Percentiles rank a stretch among this genome's conserved stretches.
phyloP scores from a whole-genome alignment of 2,329 filamentous ascomycete genomes.

The Paecilomyces sp. region DNA sequence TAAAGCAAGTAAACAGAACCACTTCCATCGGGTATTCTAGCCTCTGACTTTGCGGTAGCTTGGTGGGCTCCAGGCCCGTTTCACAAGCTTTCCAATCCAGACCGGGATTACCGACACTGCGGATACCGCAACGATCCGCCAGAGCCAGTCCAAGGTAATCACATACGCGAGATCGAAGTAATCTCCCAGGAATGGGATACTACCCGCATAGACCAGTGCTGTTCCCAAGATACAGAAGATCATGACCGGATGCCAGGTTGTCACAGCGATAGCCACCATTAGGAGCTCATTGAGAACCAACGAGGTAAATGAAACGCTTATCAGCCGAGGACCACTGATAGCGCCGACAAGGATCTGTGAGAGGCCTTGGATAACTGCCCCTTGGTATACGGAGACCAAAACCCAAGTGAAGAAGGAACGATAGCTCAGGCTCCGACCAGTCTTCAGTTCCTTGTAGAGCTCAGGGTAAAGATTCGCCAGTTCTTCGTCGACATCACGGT shows the following conservation, averaged over 20 bases:
- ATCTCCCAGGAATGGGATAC: slow-evolving; percentile 75
- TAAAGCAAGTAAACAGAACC: neutral
- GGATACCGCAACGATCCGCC: slow-evolving; percentile 75
- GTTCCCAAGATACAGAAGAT: slow-evolving; percentile 78
- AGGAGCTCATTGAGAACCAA: slow-evolving; percentile 89
- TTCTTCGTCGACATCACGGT: slow-evolving; percentile 90
- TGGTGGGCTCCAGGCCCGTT: slow-evolving; percentile 78
- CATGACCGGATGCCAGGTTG: slow-evolving; percentile 95
- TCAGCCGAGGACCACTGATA: slow-evolving; percentile 61
- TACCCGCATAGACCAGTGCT: slow-evolving; percentile 69
- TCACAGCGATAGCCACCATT: slow-evolving; percentile 96
- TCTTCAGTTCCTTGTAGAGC: slow-evolving; percentile 94
- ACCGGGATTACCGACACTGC: slow-evolving; percentile 78
- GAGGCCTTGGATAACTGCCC: slow-evolving; percentile 89
- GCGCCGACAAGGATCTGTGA: slow-evolving; percentile 79
- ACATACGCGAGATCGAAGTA: slow-evolving; percentile 86
- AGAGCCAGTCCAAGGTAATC: slow-evolving; percentile 72
- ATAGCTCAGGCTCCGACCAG: slow-evolving; percentile 79
- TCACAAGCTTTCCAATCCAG: slow-evolving; percentile 78
- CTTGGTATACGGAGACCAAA: slow-evolving; percentile 89
- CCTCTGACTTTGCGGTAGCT: slow-evolving; percentile 81
- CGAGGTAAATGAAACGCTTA: slow-evolving; percentile 84
- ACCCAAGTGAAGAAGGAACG: slow-evolving; percentile 97
- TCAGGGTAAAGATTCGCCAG: slow-evolving; percentile 94
- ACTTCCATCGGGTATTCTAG: slow-evolving; percentile 9